phyloP scores from a whole-genome alignment of 345 rosid species.

The Arabidopsis suecica region DNA sequence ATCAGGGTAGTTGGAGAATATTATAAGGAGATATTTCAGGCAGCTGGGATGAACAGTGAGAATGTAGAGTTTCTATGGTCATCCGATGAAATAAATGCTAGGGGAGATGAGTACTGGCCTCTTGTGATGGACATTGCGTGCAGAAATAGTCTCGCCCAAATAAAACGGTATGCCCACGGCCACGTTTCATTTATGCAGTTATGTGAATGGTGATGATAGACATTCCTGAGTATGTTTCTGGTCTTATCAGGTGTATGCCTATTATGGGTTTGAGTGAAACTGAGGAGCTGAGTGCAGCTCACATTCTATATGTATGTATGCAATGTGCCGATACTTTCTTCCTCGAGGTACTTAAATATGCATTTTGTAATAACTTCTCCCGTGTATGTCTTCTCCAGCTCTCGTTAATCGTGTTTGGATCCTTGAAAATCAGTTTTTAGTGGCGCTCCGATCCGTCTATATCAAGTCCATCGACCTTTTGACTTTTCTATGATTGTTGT shows the following conservation, averaged over 20 bases:
- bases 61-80: conserved; percentile 90
- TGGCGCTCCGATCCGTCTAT: not conserved
- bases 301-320: conserved; percentile 91
- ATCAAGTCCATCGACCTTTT: not conserved
- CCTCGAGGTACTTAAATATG: conserved; percentile 62
- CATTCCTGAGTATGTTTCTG: conserved; percentile 14
- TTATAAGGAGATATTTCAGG: conserved; percentile 78
- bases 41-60: conserved; percentile 73
- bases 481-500: conserved; percentile 2
- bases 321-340: conserved; percentile 92
- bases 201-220: conserved; percentile 3
- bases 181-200: not conserved
- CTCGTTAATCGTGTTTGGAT: not conserved
- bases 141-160: conserved; percentile 26
- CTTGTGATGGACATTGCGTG: conserved; percentile 95
- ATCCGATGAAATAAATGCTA: conserved; percentile 82
- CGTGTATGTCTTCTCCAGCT: not conserved
- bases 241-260: conserved; percentile 68
- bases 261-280: conserved; percentile 89
- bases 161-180: conserved; percentile 41
- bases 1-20: conserved; percentile 70
- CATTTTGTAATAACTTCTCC: not conserved
- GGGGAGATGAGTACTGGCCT: conserved; percentile 85
- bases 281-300: conserved; percentile 82
- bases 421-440: not conserved